Evolutionary conservation across 1,139 yeast species (phyloP), one percentile per base, ranked within the genome.

Genomic region (Lodderomyces beijingensis): DNA sequence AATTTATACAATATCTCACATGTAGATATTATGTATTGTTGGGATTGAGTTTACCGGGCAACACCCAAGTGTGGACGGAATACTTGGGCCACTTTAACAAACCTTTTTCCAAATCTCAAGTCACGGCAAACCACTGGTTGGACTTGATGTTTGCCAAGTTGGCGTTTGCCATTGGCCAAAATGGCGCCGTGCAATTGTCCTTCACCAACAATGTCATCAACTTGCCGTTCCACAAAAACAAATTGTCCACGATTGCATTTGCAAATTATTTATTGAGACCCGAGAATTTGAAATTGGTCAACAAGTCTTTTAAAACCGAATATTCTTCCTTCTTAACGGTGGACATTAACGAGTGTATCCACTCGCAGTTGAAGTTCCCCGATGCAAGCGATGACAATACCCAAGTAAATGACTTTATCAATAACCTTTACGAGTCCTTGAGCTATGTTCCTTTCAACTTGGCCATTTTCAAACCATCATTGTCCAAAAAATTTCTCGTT

Each of bases 61-160:
- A 43, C 30, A 44, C 50, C 14, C 11, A 23, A 10, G 42, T 55
- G 21, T 66, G 72, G 69, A 40, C 46, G 13, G 62, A 57, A 11
- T 67, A 55, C 40, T 51, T 67, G 31, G 39, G 37, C 18, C 41
- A 51, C 26, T 49, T 50, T 33, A 47, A 47, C 15, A 44, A 37
- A 18, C 64, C 65, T 8, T 64, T 62, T 38, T 36, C 42, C 16
- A 59, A 57, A 38, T 54, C 66, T 5, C 62, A 63, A 30, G 57
- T 64, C 15, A 57, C 66, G 2, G 69, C 63, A 3, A 56, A 57
- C 32, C 48, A 55, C 34, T 68, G 74, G 74, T 47, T 62, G n/a
- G 63, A 57, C 17, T 45, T 58, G 22, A 42, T 65, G 27, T 56
- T 51, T 37, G 45, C 44, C 19, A 50, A 54, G 32, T 50, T 63